A percentile compares a stretch with the other conserved stretches of the same genome.
phyloP scores from a whole-genome alignment of 2,329 filamentous ascomycete genomes.

The Penicillium oxalicum region DNA sequence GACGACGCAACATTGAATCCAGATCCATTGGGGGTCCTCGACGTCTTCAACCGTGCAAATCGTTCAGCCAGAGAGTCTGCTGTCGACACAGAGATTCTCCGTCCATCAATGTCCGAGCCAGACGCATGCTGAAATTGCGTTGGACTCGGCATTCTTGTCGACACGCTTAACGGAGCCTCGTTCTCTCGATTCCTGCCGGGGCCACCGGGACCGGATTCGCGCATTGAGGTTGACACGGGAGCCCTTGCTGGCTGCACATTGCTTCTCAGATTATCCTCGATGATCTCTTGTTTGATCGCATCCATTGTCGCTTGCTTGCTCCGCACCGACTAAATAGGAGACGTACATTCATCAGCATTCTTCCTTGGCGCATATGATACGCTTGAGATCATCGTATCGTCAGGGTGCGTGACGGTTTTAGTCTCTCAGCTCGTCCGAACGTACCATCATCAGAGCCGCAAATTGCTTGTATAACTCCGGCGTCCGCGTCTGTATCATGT shows the following conservation, averaged over 20 bases:
- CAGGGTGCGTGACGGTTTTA: neutral
- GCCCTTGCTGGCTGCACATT: constrained; percentile 23
- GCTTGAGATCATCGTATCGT: neutral
- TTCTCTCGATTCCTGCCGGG: constrained; percentile 21
- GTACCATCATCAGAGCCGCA: constrained; percentile 44
- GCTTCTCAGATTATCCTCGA: constrained; percentile 32
- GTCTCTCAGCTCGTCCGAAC: neutral
- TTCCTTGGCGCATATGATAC: neutral
- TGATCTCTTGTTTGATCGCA: constrained; percentile 36
- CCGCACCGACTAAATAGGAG: constrained; percentile 27
- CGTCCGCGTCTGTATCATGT: constrained; percentile 54
- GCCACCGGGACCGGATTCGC: constrained; percentile 8
- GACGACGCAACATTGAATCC: neutral
- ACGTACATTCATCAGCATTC: constrained; percentile 7
- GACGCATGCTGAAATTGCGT: constrained; percentile 31
- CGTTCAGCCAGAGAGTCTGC: constrained; percentile 37
- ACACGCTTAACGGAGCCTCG: constrained; percentile 13
- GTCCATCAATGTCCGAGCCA: constrained; percentile 18
- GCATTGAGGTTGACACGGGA: constrained; percentile 9
- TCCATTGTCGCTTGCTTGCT: constrained; percentile 41
- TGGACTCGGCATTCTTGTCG: constrained; percentile 37
- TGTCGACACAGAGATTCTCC: constrained; percentile 22
- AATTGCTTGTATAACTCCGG: constrained; percentile 47
- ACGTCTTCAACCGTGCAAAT: constrained; percentile 36
- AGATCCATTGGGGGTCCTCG: constrained; percentile 8